Conservation (phyloP, 768 basidiomycete genomes). For the Suillus luteus region DNA sequence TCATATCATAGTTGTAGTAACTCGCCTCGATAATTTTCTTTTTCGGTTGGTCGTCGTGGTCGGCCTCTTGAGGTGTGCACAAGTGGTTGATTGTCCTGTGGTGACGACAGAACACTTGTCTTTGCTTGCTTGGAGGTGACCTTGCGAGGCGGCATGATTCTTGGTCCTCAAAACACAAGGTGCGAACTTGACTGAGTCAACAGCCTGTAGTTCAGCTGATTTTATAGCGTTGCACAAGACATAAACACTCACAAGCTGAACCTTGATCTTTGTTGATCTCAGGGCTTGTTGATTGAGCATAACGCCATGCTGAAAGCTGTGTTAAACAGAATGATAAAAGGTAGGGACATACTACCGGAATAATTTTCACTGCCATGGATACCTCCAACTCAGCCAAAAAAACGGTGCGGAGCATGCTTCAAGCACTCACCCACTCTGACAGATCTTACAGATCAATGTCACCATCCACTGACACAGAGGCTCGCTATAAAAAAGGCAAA, state of each 20-base stretch:
- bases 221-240: not conserved
- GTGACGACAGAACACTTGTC: not conserved
- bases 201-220: not conserved
- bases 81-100: not conserved
- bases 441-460: not conserved
- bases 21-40: not conserved
- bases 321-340: not conserved
- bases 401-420: not conserved
- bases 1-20: not conserved
- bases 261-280: not conserved
- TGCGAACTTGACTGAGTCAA: not conserved
- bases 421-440: not conserved
- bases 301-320: not conserved
- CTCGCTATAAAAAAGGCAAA: not conserved
- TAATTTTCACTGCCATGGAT: conserved; percentile 3
- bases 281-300: not conserved
- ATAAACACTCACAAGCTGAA: not conserved
- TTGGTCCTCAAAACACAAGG: not conserved
- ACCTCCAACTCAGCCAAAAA: not conserved
- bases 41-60: not conserved
- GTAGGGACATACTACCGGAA: not conserved
- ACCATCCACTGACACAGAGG: not conserved
- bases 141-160: not conserved
- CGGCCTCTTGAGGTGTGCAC: not conserved
- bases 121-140: not conserved